Base-by-base conservation (phyloP, 257 asterid genomes). In the Capsicum chinense region DNA sequence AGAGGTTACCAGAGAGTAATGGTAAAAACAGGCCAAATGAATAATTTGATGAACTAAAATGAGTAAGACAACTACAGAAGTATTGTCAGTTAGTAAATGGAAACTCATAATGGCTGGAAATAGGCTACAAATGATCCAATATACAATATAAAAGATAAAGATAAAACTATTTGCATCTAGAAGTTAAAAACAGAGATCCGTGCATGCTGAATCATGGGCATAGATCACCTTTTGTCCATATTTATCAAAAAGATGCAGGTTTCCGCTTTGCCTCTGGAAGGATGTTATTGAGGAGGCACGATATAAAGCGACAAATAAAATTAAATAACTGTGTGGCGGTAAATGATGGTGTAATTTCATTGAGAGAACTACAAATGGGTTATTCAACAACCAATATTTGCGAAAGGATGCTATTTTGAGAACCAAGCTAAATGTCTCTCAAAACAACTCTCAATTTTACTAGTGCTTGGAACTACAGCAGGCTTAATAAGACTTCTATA, bases 41-140 rank as follows among this genome's bases (percentile, higher is more conserved):
- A 15, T 5, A 21, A 26, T 26, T 54, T 21, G 81, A 78, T 78
- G 63, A 63, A 14, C 48, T 14, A 54, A 78, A 52, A 78, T 50
- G 62, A 78, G 64, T 26, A 54, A 78, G 81, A 54, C 26, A 26
- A 0, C 81, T 26, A 26, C 26, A 78, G 14, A 54, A 52, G 26
- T 33, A 78, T 54, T 26, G 21, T 50, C 81, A 74, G 60, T 74
- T 12, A 59, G 19, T 50, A 48, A 74, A 50, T 7, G 5, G 63
- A 26, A 78, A 78, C 81, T 21, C 81, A 76, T 76, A 54, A 78
- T 26, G 81, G 81, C 64, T 26, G 44, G 26, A 35, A 78, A 33
- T 78, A 78, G 81, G 48, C 7, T 78, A 78, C 64, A 15, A 76
- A 8, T 14, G 26, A 54, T 52, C 26, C 9, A 21, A 64, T 58